A percentile compares a stretch with the other conserved stretches of the same genome.
Evolutionary conservation across 2,329 filamentous ascomycete genomes (phyloP).

Genomic region (Stagonosporopsis rhizophila): DNA sequence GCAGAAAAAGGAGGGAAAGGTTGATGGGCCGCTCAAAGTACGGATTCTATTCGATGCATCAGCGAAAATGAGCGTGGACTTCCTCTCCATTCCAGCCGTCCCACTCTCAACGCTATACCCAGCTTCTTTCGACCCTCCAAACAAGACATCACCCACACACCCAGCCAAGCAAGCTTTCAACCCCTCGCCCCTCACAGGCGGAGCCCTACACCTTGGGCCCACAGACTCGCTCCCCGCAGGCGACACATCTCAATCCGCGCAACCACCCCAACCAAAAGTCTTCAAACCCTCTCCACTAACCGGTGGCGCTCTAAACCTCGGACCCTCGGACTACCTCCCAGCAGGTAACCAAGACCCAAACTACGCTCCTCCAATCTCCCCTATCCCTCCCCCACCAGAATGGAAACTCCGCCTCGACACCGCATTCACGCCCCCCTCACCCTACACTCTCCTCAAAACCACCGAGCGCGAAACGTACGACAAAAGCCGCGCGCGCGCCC

Average conservation of each 20-base stretch:
- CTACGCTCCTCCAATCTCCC: not conserved
- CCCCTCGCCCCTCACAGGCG: constrained; percentile 47
- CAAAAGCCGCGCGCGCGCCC: constrained; percentile 68
- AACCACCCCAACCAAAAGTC: constrained; percentile 13
- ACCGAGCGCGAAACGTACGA: constrained; percentile 77
- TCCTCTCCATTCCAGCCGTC: constrained; percentile 49
- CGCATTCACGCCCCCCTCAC: constrained; percentile 57
- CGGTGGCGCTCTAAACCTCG: constrained; percentile 44
- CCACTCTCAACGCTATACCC: constrained; percentile 66
- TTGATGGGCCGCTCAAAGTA: constrained; percentile 51
- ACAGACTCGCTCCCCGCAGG: constrained; percentile 36
- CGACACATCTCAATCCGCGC: constrained; percentile 1
- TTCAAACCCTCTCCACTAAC: constrained; percentile 47
- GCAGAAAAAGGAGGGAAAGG: constrained; percentile 21
- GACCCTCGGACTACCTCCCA: constrained; percentile 35
- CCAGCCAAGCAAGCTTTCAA: constrained; percentile 28
- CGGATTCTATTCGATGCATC: constrained; percentile 60
- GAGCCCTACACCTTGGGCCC: constrained; percentile 43
- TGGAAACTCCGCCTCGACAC: constrained; percentile 64
- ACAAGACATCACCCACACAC: constrained; percentile 24
- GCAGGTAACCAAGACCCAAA: constrained; percentile 19
- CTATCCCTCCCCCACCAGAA: constrained; percentile 27
- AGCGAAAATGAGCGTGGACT: constrained; percentile 49
- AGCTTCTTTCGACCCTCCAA: constrained; percentile 58
- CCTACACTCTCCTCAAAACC: constrained; percentile 88